These are phyloP conservation scores for Fusarium goolgardi DNA, from an alignment of 2,329 filamentous ascomycete species.

Conservation along the genomic window DNA sequence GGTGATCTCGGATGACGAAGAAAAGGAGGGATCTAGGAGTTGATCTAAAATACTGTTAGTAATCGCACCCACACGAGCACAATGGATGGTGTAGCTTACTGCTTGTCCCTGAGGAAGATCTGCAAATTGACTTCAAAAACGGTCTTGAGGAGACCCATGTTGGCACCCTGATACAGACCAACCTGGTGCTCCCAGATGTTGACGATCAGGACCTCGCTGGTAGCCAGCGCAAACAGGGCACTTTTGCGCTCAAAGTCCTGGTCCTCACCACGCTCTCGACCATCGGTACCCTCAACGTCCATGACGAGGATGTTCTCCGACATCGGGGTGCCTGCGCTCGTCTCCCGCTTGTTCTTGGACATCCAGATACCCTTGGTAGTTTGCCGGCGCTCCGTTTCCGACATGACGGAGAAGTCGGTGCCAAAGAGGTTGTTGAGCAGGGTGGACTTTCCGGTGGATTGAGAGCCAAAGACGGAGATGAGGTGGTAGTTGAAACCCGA, in stretches of 20 bases:
- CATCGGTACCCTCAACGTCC: constrained; percentile 98
- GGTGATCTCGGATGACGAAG: constrained; percentile 98
- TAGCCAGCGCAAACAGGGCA: constrained; percentile 94
- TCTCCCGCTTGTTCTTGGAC: constrained; percentile 88
- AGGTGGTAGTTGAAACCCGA: constrained; percentile 99
- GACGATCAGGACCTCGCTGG: constrained; percentile 96
- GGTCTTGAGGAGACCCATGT: constrained; percentile 98
- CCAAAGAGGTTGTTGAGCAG: constrained; percentile 95
- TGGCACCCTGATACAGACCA: constrained; percentile 96
- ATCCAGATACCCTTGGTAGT: constrained; percentile 99
- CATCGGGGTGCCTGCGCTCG: constrained; percentile 71
- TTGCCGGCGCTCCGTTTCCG: constrained; percentile 90
- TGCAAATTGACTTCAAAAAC: constrained; percentile 99
- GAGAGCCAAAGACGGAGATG: constrained; percentile 98
- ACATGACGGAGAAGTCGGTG: constrained; percentile 97
- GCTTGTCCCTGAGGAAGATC: constrained; percentile 94
- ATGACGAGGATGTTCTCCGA: constrained; percentile 98
- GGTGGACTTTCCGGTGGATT: constrained; percentile 98
- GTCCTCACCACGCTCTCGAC: constrained; percentile 94
- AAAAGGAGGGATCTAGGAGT: constrained; percentile 92
- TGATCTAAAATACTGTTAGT: constrained; percentile 65
- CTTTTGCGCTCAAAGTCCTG: constrained; percentile 99
- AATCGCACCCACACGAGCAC: constrained; percentile 9
- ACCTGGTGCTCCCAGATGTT: constrained; percentile 99
- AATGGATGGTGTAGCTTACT: constrained; percentile 65